Base-by-base conservation (phyloP, 148 eudicot species). In the Rhododendron williamsianum region DNA sequence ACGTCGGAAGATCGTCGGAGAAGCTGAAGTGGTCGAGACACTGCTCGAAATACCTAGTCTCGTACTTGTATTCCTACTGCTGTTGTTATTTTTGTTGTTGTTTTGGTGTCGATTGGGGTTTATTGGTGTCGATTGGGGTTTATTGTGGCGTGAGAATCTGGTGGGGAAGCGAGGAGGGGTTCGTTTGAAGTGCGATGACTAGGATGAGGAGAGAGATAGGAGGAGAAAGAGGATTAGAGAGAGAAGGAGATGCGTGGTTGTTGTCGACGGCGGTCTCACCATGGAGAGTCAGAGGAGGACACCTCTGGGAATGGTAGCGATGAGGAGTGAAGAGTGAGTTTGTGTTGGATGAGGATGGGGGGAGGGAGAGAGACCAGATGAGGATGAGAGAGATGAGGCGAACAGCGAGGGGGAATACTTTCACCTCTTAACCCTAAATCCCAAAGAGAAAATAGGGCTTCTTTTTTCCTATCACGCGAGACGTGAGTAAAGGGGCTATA, bases 21-120 rank as follows among this genome's bases (percentile, higher is more conserved):
- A 94, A 94, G 90, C 96, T 92, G 87, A 94, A 96, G 84, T 96
- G 98, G 80, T 94, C 97, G 9, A 96, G 90, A 25, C 51, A 78
- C 86, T 96, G 98, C 4, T 88, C 91, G 77, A 91, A 91, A 88
- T 90, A 93, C 15, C 88, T 83, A 33, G 89, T 93, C 63, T 96
- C 93, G 85, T 94, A 96, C 15, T 35, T 72, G 90, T 92, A 94
- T 10, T 85, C 67, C 10, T 30, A 82, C 6, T 78, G n/a, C 43
- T 38, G 67, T 0, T 30, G 30, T 30, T 30, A 30, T 30, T 30
- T 30, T 52, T 52, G 21, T 63, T 21, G 6, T 7, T 21, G 7
- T 25, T 33, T 9, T 10, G 25, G 8, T 2, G 38, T 21, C 16
- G 1, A 38, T 35, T 13, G 82, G 38, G 27, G 51, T 74, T 80